Conservation (phyloP, 306 rosid genomes). For the Luffa acutangula region DNA sequence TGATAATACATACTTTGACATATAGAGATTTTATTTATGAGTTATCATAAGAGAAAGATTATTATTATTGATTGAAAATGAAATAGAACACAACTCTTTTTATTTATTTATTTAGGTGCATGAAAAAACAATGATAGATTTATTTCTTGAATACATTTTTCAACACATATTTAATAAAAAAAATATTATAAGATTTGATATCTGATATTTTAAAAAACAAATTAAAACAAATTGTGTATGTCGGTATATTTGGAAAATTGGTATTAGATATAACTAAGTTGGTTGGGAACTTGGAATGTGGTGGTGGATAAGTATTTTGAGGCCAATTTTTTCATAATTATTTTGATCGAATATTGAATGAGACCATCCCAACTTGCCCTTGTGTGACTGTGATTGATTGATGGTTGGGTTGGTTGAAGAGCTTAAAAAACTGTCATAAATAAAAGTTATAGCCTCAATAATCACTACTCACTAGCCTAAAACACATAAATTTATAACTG, state of each 20-base stretch:
- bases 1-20: too few relatives aligned
- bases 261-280: background rate
- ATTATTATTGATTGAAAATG: too few relatives aligned
- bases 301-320: background rate
- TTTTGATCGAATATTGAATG: background rate
- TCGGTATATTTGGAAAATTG: background rate
- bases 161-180: background rate
- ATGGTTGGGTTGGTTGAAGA: background rate
- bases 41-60: too few relatives aligned
- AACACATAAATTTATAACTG: background rate
- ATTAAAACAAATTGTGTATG: background rate
- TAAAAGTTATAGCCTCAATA: background rate
- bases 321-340: background rate
- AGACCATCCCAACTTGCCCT: background rate
- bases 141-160: too few relatives aligned
- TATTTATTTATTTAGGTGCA: too few relatives aligned
- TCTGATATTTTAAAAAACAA: background rate
- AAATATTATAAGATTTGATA: background rate
- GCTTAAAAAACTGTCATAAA: constrained; percentile 2
- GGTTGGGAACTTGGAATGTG: background rate
- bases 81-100: too few relatives aligned
- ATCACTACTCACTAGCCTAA: background rate
- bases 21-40: too few relatives aligned
- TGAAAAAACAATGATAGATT: too few relatives aligned
- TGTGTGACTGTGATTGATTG: constrained; percentile 4